These are phyloP conservation scores for Tuber calosporum DNA, from an alignment of 495 filamentous ascomycete species.

Conservation along the genomic window DNA sequence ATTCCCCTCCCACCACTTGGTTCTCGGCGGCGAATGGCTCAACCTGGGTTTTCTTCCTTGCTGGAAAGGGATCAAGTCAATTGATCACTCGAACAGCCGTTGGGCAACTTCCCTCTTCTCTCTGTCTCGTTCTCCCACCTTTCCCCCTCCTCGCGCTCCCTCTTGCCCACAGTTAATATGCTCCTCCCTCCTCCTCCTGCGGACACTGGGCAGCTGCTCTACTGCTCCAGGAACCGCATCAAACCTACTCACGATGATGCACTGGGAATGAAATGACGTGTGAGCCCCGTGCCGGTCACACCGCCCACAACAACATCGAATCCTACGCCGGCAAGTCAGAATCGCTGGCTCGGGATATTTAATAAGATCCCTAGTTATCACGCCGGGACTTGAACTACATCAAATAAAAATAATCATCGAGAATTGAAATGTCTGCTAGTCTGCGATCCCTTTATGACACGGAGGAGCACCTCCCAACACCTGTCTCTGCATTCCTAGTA, in stretches of 20 bases:
- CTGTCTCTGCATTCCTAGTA: constrained; percentile 1
- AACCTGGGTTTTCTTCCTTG: not conserved
- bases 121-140: constrained; percentile 5
- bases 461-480: constrained; percentile 4
- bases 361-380: not conserved
- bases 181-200: constrained; percentile 14
- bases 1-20: not conserved
- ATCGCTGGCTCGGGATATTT: constrained; percentile 5
- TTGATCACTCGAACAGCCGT: not conserved
- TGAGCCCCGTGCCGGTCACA: not conserved
- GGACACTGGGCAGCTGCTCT: not conserved
- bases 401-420: constrained; percentile 2
- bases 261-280: constrained; percentile 5
- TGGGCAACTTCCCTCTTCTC: not conserved
- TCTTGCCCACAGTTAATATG: constrained; percentile 25
- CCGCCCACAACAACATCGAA: not conserved
- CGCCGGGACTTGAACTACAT: not conserved
- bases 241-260: constrained; percentile 3
- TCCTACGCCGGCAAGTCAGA: constrained; percentile 1
- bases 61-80: constrained; percentile 3
- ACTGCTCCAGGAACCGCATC: not conserved
- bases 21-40: not conserved
- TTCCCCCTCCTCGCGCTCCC: not conserved
- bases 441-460: not conserved
- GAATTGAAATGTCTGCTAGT: constrained; percentile 1